These are phyloP conservation scores for Podaxis sp. DNA, from an alignment of 768 basidiomycete genomes.

Conservation along the genomic window DNA sequence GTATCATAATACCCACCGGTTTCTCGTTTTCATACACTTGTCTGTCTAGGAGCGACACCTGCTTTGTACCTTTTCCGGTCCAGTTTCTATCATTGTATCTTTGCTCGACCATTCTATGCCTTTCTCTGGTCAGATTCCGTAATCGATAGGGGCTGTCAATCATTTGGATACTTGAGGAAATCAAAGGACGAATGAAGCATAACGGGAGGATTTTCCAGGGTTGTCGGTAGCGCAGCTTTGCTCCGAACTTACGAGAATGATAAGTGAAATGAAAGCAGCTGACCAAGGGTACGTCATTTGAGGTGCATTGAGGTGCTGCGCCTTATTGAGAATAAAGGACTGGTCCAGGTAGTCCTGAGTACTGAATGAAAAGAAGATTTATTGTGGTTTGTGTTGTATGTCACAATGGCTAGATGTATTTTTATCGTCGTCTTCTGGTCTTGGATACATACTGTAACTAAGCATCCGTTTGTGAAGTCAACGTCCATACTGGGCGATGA, in stretches of 20 bases:
- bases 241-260: not conserved
- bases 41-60: not conserved
- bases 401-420: not conserved
- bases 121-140: not conserved
- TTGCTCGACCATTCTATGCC: not conserved
- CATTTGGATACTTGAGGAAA: not conserved
- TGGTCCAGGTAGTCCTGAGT: not conserved
- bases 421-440: not conserved
- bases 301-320: not conserved
- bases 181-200: not conserved
- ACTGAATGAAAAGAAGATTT: not conserved
- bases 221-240: not conserved
- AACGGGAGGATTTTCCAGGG: not conserved
- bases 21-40: not conserved
- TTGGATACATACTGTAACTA: not conserved
- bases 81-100: not conserved
- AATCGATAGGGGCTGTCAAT: not conserved
- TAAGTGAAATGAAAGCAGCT: not conserved
- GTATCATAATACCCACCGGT: constrained; percentile 7
- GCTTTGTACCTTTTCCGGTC: not conserved
- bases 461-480: not conserved
- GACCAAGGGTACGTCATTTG: not conserved
- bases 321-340: not conserved
- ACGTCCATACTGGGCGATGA: not conserved
- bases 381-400: not conserved